Evolutionary conservation across 2,329 filamentous ascomycete genomes (phyloP), one percentile per base, ranked within the genome.

Genomic region (Herpotrichia juniperi): DNA sequence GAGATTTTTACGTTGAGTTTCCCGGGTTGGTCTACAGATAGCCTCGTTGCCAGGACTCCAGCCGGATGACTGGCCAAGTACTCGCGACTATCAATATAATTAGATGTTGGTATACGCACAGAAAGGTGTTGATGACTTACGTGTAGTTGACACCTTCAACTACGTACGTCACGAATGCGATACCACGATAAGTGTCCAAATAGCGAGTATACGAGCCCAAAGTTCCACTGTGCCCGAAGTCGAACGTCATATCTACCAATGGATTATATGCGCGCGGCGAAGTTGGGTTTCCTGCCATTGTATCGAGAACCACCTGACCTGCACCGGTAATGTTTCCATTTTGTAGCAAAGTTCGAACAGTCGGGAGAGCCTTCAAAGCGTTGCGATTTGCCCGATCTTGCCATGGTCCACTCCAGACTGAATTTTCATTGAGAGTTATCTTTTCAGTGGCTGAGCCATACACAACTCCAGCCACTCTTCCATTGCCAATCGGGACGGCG

Each of bases 351-450:
- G 45, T 19, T 5, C 57, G 26, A 12, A 57, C 45, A 1, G 40
- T 31, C 1, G 54, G 32, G 10, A 59, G 35, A 3, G 50, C 50
- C 8, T 43, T 17, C 11, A 16, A 11, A n/a, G 57, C 46, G 8
- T 51, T 50, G 4, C n/a, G 35, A 30, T 51, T 51, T 8, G 31
- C 50, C 4, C 57, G 57, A 34, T 59, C 52, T 30, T 45, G 42
- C 43, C 39, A 55, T n/a, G 52, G 49, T 22, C 51, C 51, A 21
- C 44, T 53, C 57, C 57, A 59, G 3, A 59, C 48, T 4, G 54
- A 53, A 14, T 57, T 52, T 35, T 60, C 57, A 26, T 60, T 60
- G 14, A 60, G 42, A 1, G 44, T 28, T 14, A 60, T 39, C 8
- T 37, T 54, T 17, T 60, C 57, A 12, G n/a, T 21, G 12, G 42